Conservation (phyloP, 2,329 filamentous ascomycete genomes). For the Alternaria sp. region DNA sequence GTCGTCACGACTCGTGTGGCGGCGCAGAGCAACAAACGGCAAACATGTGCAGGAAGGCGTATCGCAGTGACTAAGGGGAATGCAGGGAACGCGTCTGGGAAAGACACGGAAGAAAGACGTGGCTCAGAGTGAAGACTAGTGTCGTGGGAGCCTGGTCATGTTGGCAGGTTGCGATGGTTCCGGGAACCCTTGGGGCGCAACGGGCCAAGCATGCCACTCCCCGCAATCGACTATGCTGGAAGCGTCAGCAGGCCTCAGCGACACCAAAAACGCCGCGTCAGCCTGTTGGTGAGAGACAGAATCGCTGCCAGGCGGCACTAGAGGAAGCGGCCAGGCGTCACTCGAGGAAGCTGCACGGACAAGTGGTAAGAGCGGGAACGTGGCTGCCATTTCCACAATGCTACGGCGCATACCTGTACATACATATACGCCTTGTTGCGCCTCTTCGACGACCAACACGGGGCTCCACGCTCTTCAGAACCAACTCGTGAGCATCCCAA, state of each 20-base stretch:
- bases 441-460: too few species aligned
- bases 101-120: slow-evolving; percentile 5
- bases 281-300: neutral
- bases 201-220: slow-evolving; percentile 5
- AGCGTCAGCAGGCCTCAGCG: neutral
- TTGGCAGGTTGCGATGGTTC: slow-evolving; percentile 16
- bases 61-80: neutral
- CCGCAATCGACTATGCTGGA: slow-evolving; percentile 10
- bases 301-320: too few species aligned
- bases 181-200: neutral
- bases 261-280: neutral
- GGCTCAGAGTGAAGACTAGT: neutral
- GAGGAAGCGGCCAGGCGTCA: too few species aligned
- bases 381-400: too few species aligned
- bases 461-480: too few species aligned
- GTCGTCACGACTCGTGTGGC: slow-evolving; percentile 15
- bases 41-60: neutral
- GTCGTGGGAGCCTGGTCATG: slow-evolving; percentile 12
- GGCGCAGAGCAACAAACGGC: slow-evolving; percentile 2
- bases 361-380: too few species aligned
- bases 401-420: too few species aligned
- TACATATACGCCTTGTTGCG: too few species aligned
- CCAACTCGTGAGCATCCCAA: too few species aligned
- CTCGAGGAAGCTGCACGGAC: too few species aligned
- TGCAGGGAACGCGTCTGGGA: neutral